phyloP scores from a whole-genome alignment of 352 stramenopile species.

The Phytophthora foliorum region DNA sequence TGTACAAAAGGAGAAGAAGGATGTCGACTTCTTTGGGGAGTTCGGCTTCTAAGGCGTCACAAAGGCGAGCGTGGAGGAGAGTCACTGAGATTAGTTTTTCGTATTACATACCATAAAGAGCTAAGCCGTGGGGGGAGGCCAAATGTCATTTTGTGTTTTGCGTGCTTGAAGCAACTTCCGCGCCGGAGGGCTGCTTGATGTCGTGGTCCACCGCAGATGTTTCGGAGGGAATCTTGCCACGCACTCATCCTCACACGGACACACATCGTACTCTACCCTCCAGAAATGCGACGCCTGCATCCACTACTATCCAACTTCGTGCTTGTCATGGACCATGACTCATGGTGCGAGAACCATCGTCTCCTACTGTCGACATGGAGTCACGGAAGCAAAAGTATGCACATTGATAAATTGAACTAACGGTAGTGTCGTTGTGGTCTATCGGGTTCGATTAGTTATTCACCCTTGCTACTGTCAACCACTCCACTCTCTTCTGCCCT shows the following conservation, averaged over 20 bases:
- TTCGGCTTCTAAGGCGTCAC: conserved; percentile 73
- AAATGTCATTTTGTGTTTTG: conserved; percentile 32
- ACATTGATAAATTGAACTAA: conserved; percentile 16
- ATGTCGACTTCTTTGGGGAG: conserved; percentile 89
- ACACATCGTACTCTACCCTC: too few relatives aligned
- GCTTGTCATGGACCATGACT: too few relatives aligned
- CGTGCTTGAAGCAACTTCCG: conserved; percentile 2
- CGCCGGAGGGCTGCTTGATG: conserved; percentile 6
- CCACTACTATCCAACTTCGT: too few relatives aligned
- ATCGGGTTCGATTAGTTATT: conserved; percentile 46
- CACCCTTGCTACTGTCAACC: conserved; percentile 41
- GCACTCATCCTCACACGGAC: too few relatives aligned
- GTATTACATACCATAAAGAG: conserved; percentile 37
- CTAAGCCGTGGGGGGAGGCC: conserved; percentile 23
- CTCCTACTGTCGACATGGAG: background rate
- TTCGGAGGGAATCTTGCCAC: background rate
- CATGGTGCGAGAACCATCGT: background rate
- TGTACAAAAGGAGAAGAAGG: conserved; percentile 51
- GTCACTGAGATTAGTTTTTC: conserved; percentile 2
- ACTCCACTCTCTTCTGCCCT: conserved; percentile 35
- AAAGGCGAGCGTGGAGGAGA: background rate
- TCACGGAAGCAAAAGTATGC: background rate
- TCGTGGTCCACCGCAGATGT: background rate
- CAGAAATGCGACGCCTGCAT: conserved; percentile 8
- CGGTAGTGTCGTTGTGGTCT: conserved; percentile 31